A percentile compares a stretch with the other conserved stretches of the same genome.
These are phyloP conservation scores for Citrus medica DNA, from an alignment of 345 rosid species.

Conservation along the genomic window DNA sequence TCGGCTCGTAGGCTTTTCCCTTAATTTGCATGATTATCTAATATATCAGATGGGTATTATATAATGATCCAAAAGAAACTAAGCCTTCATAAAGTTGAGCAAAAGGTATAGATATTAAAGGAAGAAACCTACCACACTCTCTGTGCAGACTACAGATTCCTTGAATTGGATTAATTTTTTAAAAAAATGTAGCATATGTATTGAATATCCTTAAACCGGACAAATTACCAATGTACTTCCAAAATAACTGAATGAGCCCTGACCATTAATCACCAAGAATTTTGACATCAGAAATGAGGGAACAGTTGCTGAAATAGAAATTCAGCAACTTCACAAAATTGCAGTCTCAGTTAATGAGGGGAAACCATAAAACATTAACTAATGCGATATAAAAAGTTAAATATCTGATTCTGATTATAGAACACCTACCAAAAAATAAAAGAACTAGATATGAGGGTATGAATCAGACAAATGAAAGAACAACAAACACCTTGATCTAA, in stretches of 20 bases:
- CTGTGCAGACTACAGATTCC: not conserved
- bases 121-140: not conserved
- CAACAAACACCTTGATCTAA: constrained; percentile 42
- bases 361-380: not conserved
- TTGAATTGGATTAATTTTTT: not conserved
- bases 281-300: not conserved
- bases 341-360: not conserved
- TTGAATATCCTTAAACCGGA: not conserved
- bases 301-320: not conserved
- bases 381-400: not conserved
- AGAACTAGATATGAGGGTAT: not conserved
- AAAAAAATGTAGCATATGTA: not conserved
- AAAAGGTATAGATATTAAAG: not conserved
- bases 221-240: not conserved
- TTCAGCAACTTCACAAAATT: not conserved
- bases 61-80: not conserved
- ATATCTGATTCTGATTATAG: not conserved
- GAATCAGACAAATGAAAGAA: not conserved
- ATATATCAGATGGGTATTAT: not conserved
- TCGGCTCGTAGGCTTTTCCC: not conserved
- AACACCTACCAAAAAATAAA: not conserved
- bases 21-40: not conserved
- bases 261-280: not conserved
- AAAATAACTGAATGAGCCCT: not conserved
- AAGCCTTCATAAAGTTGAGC: not conserved